phyloP scores from a whole-genome alignment of 139 green algal genomes.

The Prasinococcaceae sp. region DNA sequence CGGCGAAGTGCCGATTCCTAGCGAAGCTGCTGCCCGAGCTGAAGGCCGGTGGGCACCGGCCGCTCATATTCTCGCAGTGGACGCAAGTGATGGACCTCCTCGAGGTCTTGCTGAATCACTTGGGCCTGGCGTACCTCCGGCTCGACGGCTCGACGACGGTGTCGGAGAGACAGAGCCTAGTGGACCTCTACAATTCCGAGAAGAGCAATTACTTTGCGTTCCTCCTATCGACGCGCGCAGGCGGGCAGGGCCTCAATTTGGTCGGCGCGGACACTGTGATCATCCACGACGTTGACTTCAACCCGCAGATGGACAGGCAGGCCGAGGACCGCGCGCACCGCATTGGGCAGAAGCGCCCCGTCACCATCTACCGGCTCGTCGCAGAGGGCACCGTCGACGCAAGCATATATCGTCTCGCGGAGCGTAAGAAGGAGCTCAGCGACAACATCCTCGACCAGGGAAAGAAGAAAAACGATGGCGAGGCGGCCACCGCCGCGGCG shows the following conservation, averaged over 20 bases:
- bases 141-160: conserved; percentile 66
- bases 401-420: conserved; percentile 44
- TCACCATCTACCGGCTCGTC: conserved; percentile 68
- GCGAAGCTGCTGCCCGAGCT: conserved; percentile 37
- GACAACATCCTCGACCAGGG: too few species aligned
- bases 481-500: too few species aligned
- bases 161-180: conserved; percentile 56
- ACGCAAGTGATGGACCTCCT: conserved; percentile 79
- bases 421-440: conserved; percentile 44
- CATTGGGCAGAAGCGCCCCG: conserved; percentile 67
- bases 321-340: conserved; percentile 45
- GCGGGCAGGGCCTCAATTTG: conserved; percentile 86
- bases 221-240: conserved; percentile 80
- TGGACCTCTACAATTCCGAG: conserved; percentile 67
- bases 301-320: conserved; percentile 62
- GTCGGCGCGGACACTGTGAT: conserved; percentile 88
- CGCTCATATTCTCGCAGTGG: conserved; percentile 76
- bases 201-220: conserved; percentile 63
- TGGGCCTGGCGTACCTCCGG: conserved; percentile 49
- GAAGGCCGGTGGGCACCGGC: conserved; percentile 36
- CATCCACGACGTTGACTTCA: conserved; percentile 84
- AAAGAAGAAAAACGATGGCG: too few species aligned
- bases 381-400: conserved; percentile 53
- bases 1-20: too few species aligned
- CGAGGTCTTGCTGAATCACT: conserved; percentile 59